Evolutionary conservation across 345 rosid genomes (phyloP), one percentile per base, ranked within the genome.

Genomic region (Barbarea vulgaris): DNA sequence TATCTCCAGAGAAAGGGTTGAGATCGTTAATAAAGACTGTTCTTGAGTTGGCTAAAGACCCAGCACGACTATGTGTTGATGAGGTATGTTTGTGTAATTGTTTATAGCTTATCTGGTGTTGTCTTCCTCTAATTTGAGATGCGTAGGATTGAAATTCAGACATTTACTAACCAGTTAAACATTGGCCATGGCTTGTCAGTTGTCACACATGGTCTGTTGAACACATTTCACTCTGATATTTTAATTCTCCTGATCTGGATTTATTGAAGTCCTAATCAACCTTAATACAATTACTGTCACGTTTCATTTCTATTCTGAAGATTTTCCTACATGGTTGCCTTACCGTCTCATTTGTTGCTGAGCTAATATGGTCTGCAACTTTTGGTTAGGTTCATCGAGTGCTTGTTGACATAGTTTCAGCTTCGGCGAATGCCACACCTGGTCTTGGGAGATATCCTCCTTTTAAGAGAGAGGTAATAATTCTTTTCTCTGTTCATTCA

Each of bases 381-480:
- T 67, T 52, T 74, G n/a, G 60, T 72, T 77, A 90, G 96, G 96
- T 90, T 27, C 93, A 90, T 70, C 84, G 87, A 42, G 89, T 90
- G 19, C 82, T 87, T 76, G 79, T 87, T 64, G 97, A 91, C 81
- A 86, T 88, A 56, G 93, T 91, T 64, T 87, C 90, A 72, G 72
- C 97, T 52, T 59, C 97, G 51, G 94, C 92, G 22, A 91, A 84
- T 83, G 84, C 88, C 25, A 91, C 94, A 31, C 88, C 90, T 27
- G 97, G 93, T 70, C 86, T 91, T 74, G 96, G 92, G 75, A 87
- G 93, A 82, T 91, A 90, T 60, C 93, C 93, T 77, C 89, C 96
- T 37, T 88, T 90, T 65, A 88, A 90, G 85, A 83, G 91, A 87
- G 96, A 90, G 93, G 96, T 90, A 60, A 74, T 27, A 62, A n/a